Percentiles rank a stretch among this genome's conserved stretches.
Conservation (phyloP, 2,329 filamentous ascomycete species). For the Pseudonectria foliicola region DNA sequence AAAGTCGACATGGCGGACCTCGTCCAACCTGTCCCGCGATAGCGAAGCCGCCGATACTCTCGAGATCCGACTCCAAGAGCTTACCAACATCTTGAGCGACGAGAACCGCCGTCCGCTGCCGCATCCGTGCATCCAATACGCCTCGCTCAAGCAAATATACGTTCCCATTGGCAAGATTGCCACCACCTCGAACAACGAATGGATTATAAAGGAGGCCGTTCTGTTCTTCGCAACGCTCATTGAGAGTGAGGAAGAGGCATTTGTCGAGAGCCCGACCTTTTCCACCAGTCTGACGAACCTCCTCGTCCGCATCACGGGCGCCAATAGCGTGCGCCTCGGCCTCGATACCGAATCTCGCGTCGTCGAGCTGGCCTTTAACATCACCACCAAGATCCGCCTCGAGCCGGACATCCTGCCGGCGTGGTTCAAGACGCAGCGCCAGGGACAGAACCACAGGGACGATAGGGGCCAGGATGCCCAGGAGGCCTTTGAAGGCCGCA, state of each 20-base stretch:
- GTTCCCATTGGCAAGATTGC: conserved; percentile 85
- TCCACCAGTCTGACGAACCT: conserved; percentile 83
- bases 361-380: conserved; percentile 89
- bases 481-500: conserved; percentile 75
- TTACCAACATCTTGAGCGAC: conserved; percentile 71
- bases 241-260: conserved; percentile 93
- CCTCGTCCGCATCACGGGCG: conserved; percentile 68
- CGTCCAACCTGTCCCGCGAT: conserved; percentile 53
- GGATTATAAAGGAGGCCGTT: conserved; percentile 77
- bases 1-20: conserved; percentile 52
- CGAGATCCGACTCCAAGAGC: conserved; percentile 55
- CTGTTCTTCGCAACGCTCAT: conserved; percentile 85
- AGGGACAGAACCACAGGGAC: conserved; percentile 20
- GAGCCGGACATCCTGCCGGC: conserved; percentile 79
- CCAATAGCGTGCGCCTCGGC: conserved; percentile 65
- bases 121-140: conserved; percentile 86
- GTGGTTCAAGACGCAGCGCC: conserved; percentile 70
- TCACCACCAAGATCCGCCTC: conserved; percentile 90
- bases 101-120: conserved; percentile 83
- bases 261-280: conserved; percentile 80
- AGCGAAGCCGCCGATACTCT: conserved; percentile 55
- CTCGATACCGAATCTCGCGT: conserved; percentile 81
- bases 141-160: conserved; percentile 80
- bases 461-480: conserved; percentile 51
- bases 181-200: conserved; percentile 74